A percentile compares a stretch with the other conserved stretches of the same genome.
phyloP scores from a whole-genome alignment of 345 rosid species.

The Carallia brachiata region DNA sequence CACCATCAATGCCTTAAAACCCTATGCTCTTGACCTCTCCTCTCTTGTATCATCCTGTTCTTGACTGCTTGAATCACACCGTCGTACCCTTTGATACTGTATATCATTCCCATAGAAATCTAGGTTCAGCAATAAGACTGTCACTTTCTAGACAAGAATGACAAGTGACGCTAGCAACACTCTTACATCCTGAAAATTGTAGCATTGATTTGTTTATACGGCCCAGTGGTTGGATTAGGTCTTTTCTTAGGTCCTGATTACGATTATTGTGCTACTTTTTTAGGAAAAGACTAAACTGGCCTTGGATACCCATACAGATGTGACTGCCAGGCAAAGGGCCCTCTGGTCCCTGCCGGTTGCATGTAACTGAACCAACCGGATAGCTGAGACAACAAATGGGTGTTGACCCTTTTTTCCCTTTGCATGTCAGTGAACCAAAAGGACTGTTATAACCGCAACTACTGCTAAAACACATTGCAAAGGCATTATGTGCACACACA shows the following conservation, averaged over 20 bases:
- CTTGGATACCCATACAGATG: not conserved
- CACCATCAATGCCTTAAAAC: constrained; percentile 13
- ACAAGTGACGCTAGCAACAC: not conserved
- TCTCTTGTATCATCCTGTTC: not conserved
- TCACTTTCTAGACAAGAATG: not conserved
- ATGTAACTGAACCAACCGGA: constrained; percentile 22
- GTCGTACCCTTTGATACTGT: too few relatives aligned
- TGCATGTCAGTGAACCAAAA: not conserved
- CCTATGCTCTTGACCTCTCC: not conserved
- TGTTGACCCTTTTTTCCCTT: constrained; percentile 14
- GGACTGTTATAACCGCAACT: too few relatives aligned
- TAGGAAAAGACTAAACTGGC: not conserved
- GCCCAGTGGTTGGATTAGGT: constrained; percentile 19
- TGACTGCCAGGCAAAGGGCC: constrained; percentile 1
- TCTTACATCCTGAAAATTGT: not conserved
- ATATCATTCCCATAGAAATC: not conserved
- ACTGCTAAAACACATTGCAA: too few relatives aligned
- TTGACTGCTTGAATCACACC: not conserved
- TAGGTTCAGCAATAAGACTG: not conserved
- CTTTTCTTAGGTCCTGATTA: constrained; percentile 11
- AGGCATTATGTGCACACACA: too few relatives aligned
- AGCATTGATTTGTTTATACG: not conserved
- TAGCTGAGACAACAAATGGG: not conserved
- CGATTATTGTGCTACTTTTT: not conserved
- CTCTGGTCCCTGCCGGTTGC: not conserved